Conservation (phyloP, 208 protist species). For the Naegleria lovaniensis region DNA sequence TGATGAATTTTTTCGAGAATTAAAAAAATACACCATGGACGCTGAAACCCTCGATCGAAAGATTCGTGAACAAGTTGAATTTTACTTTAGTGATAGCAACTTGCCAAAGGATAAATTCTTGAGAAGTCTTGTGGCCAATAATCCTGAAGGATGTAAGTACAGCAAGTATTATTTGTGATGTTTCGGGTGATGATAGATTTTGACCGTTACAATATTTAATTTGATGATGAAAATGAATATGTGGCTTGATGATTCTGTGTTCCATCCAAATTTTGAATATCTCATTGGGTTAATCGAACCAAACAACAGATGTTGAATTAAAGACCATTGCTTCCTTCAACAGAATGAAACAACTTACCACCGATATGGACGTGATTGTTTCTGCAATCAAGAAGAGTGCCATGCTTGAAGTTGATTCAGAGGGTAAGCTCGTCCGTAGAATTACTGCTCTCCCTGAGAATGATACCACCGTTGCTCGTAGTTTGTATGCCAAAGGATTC, state of each 20-base stretch:
- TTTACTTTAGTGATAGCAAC: slow-evolving; percentile 30
- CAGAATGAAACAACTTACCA: background rate
- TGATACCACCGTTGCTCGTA: background rate
- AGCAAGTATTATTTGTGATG: background rate
- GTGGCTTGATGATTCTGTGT: no score
- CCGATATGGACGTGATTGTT: background rate
- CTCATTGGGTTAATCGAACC: no score
- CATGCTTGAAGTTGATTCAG: slow-evolving; percentile 22
- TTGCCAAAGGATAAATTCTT: slow-evolving; percentile 25
- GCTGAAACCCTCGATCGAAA: background rate
- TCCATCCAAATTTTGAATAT: no score
- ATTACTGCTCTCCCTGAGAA: slow-evolving; percentile 16
- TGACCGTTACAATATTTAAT: background rate
- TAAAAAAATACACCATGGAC: background rate
- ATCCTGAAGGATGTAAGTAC: slow-evolving; percentile 25
- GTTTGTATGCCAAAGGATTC: slow-evolving; percentile 20
- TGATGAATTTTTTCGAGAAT: background rate
- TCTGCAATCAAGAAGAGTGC: background rate
- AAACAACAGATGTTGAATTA: background rate
- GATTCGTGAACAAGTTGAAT: slow-evolving; percentile 26
- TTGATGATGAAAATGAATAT: background rate
- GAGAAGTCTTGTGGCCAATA: slow-evolving; percentile 7
- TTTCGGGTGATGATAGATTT: background rate
- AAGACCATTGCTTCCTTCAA: slow-evolving; percentile 25
- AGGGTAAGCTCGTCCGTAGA: background rate